Base-by-base conservation (phyloP, 805 yeast genomes). In the Candida succiphila region DNA sequence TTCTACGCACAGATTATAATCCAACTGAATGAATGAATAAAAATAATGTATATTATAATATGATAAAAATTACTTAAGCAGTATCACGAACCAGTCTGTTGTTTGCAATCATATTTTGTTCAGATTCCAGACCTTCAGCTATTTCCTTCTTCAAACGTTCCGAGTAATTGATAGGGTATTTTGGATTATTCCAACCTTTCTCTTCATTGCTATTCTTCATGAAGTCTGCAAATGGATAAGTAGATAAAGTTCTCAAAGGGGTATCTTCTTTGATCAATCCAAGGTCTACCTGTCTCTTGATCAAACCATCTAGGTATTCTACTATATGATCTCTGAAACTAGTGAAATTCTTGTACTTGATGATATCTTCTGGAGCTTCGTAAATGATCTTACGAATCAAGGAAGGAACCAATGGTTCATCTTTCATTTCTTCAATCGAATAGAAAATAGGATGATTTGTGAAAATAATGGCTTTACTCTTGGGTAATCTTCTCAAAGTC, bases 401-500 rank as follows among this genome's bases (percentile, higher is more conserved):
- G 0, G 82, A 72, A 7, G 87, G 86, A 18, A 82, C 72, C 46
- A 78, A 53, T 3, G 94, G 89, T 48, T 80, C 86, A 46, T 82
- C 87, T 40, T 82, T 80, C 73, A 82, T 75, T 47, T 83, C 89
- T 26, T 81, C 88, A 27, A 82, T 73, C 2, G 81, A 71, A 53
- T 82, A 82, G 49, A 78, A 81, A n/a, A 78, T 64, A 4, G 87
- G 88, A 49, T 79, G 88, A 49, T 79, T 79, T 19, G 86, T 75
- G 61, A 79, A 79, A 32, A 79, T 73, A 38, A 79, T 73, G 3
- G 86, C 86, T 30, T 62, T 46, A 0, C 80, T 56, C 48, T 65
- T 75, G 25, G 88, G 87, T 34, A 79, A 61, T 46, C 79, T 64
- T 48, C 86, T 63, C 37, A 79, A 58, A 1, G 87, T 75, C 52